Base-by-base conservation (phyloP, 164 flowering plant species). In the Annona cherimola region DNA sequence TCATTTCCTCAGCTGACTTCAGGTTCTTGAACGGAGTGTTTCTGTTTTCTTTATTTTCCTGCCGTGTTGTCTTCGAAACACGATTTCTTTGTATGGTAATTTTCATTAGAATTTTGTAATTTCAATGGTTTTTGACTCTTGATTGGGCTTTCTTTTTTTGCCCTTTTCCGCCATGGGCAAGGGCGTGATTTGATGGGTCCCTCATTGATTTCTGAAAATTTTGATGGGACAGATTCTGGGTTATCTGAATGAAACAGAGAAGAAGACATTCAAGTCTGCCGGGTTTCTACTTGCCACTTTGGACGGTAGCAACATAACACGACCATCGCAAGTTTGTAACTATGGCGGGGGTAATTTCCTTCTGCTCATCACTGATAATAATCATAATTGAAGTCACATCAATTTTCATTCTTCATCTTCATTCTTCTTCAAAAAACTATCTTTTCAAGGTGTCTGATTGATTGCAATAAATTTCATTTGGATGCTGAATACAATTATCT, bases 341-440 rank as follows among this genome's bases (percentile, higher is more conserved):
- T 50, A 66, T 72, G 73, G 16, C 76, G 26, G 42, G 73, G 75
- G 78, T 76, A 71, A 39, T 44, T 3, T 3, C 42, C 1, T 35
- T 16, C 54, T 12, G 6, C 39, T 57, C 18, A 16, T 59, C 60
- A 16, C 9, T 4, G 64, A 43, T 60, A 19, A 6, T 4, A 55
- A 39, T 26, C 35, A 26, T 26, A 26, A 26, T 26, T 26, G 35
- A 26, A 26, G 35, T 0, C 35, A 26, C 35, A 26, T 26, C 35
- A 26, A 26, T 26, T 26, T 26, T 26, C 0, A 26, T 26, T 26
- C 35, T 26, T 26, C 35, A 26, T 26, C 35, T 26, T 26, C 35
- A 26, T 26, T 26, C 35, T 26, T 26, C 35, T 26, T 26, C 35
- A 26, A 26, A 26, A 26, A 26, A 26, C 35, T 26, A 26, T 26